Conservation (phyloP, 192 early-diverging fungal species). For the Allomyces macrogynus region DNA sequence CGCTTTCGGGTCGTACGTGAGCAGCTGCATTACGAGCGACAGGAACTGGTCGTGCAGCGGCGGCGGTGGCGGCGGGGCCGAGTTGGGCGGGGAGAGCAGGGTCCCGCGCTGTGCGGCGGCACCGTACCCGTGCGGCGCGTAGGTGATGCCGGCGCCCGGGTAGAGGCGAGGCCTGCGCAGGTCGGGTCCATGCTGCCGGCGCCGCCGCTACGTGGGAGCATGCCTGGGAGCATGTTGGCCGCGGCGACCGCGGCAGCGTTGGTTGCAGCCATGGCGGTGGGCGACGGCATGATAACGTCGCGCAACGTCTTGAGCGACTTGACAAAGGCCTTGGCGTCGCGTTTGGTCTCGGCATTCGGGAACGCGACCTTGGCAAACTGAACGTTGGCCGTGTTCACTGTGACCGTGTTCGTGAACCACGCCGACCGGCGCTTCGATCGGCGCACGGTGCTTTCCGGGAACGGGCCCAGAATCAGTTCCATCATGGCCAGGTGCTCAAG, state of each 20-base stretch:
- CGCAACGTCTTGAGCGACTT: conserved; percentile 28
- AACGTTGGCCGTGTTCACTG: conserved; percentile 19
- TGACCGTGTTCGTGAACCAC: conserved; percentile 17
- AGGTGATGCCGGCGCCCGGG: background rate
- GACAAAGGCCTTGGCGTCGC: conserved; percentile 37
- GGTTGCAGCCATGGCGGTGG: background rate
- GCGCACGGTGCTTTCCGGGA: conserved; percentile 45
- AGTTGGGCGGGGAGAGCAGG: background rate
- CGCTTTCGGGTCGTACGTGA: conserved; percentile 57
- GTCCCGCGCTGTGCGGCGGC: conserved; percentile 22
- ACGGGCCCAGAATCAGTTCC: conserved; percentile 62
- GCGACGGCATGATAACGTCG: conserved; percentile 11
- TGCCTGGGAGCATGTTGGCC: no score
- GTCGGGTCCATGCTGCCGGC: background rate
- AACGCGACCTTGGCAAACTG: conserved; percentile 8
- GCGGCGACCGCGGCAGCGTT: background rate
- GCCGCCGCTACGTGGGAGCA: background rate
- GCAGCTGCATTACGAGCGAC: conserved; percentile 48
- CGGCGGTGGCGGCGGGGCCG: no score
- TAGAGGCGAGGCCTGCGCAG: conserved; percentile 3
- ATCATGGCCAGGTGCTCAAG: conserved; percentile 94
- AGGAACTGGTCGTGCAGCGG: conserved; percentile 30
- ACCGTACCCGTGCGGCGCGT: conserved; percentile 10
- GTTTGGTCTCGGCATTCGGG: background rate
- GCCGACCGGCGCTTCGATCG: conserved; percentile 16